These are phyloP conservation scores for Penicillium arizonense DNA, from an alignment of 495 filamentous ascomycete genomes.

Conservation along the genomic window DNA sequence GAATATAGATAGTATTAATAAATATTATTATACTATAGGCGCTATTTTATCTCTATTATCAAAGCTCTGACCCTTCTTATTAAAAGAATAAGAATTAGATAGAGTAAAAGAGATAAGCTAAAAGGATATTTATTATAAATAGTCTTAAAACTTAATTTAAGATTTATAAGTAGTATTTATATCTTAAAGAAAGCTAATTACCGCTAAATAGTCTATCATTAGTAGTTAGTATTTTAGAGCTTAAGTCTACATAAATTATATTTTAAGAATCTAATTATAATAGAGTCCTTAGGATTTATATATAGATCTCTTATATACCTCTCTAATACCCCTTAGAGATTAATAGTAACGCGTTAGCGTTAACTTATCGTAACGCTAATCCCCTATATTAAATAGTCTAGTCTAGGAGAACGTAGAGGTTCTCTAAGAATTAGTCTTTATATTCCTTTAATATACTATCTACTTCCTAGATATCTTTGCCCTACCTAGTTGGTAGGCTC, in stretches of 20 bases:
- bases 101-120: background rate
- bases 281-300: too few relatives aligned
- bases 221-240: background rate
- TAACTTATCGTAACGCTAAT: too few relatives aligned
- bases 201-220: background rate
- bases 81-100: background rate
- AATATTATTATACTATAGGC: background rate
- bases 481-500: too few relatives aligned
- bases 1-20: background rate
- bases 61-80: background rate
- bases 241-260: background rate
- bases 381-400: too few relatives aligned
- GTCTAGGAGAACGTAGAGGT: too few relatives aligned
- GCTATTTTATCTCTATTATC: background rate
- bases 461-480: too few relatives aligned
- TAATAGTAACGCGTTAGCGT: too few relatives aligned
- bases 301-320: too few relatives aligned
- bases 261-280: too few relatives aligned
- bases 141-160: background rate
- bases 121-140: slow-evolving; percentile 3
- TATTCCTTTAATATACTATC: too few relatives aligned
- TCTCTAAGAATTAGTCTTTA: too few relatives aligned
- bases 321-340: too few relatives aligned
- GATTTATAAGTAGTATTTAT: background rate
- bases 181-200: background rate